These are phyloP conservation scores for Phellopilus nigrolimitatus DNA, from an alignment of 1,284 basidiomycete genomes.

Conservation along the genomic window DNA sequence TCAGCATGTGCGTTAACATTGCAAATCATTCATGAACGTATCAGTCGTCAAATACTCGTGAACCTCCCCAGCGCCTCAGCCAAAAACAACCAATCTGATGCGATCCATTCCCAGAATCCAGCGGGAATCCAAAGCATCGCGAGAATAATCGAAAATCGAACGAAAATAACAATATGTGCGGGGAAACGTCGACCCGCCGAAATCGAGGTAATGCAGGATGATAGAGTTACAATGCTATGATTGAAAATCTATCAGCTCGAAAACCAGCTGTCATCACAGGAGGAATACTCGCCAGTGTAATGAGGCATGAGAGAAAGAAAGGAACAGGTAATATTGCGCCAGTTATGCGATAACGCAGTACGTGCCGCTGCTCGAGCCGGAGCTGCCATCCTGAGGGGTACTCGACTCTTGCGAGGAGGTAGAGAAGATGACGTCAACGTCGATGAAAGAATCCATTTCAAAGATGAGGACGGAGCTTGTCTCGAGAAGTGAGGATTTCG, in stretches of 20 bases:
- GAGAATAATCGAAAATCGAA: background rate
- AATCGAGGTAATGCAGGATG: background rate
- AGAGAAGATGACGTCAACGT: slow-evolving; percentile 2
- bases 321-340: background rate
- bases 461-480: background rate
- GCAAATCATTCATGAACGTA: slow-evolving; percentile 3
- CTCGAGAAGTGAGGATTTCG: no score
- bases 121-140: background rate
- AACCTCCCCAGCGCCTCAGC: background rate
- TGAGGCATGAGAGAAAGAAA: background rate
- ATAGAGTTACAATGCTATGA: slow-evolving; percentile 3
- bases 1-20: background rate
- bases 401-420: slow-evolving; percentile 12
- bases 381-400: slow-evolving; percentile 3
- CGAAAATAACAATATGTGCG: slow-evolving; percentile 3
- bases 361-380: background rate
- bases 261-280: background rate
- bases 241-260: background rate
- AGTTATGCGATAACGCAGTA: slow-evolving; percentile 12
- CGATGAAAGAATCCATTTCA: slow-evolving; percentile 12
- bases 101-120: background rate
- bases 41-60: background rate
- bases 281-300: no score
- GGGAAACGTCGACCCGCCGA: background rate
- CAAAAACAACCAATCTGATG: background rate